These are phyloP conservation scores for Pachysolen tannophilus DNA, from an alignment of 805 yeast genomes.

Conservation along the genomic window DNA sequence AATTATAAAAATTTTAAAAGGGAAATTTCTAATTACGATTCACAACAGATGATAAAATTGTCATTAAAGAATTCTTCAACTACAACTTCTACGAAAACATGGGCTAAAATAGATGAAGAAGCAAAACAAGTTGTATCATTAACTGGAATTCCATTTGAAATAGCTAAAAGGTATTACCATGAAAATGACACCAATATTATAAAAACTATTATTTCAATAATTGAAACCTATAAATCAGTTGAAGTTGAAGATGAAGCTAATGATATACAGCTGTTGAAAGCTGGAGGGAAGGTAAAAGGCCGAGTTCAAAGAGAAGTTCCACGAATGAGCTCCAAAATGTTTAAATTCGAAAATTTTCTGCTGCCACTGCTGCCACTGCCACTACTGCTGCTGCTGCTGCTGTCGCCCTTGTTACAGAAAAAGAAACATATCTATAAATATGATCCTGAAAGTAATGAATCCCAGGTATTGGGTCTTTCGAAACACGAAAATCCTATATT, in stretches of 20 bases:
- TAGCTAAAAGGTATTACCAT: constrained; percentile 19
- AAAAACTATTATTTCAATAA: constrained; percentile 29
- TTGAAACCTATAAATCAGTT: constrained; percentile 12
- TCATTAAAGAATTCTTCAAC: neutral
- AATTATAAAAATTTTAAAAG: neutral
- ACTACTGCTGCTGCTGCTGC: neutral
- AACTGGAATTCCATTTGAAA: constrained; percentile 12
- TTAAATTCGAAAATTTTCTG: constrained; percentile 1
- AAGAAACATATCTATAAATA: constrained; percentile 10
- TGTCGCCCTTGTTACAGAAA: neutral
- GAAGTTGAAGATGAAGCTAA: too few species aligned
- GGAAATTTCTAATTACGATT: too few species aligned
- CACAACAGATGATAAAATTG: neutral
- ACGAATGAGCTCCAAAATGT: too few species aligned
- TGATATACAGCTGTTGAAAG: too few species aligned
- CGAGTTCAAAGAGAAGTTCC: neutral
- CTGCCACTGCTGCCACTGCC: neutral
- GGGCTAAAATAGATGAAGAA: neutral
- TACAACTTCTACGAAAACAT: neutral
- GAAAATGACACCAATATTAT: constrained; percentile 20
- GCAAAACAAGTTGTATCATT: constrained; percentile 2
- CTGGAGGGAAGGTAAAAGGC: too few species aligned
- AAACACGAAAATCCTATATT: constrained; percentile 27
- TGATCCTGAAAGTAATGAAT: constrained; percentile 18
- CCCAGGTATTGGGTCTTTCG: constrained; percentile 24